A percentile compares a stretch with the other conserved stretches of the same genome.
phyloP scores from a whole-genome alignment of 768 basidiomycete species.

The Boletus coccyginus region DNA sequence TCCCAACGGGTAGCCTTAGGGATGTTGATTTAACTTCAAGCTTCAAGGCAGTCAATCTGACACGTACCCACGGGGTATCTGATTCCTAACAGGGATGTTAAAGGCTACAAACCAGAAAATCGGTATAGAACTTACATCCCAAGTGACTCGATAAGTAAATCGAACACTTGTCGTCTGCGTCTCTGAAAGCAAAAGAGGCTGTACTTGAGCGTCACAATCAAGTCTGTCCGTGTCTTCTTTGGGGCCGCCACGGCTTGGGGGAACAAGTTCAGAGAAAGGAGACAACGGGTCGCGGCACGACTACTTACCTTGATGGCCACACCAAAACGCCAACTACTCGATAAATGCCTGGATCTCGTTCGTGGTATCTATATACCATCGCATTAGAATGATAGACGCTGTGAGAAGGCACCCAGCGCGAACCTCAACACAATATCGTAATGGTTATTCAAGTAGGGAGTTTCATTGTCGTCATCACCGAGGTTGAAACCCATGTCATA shows the following conservation, averaged over 20 bases:
- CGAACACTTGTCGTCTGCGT: constrained; percentile 57
- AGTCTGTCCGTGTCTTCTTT: constrained; percentile 41
- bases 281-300: neutral
- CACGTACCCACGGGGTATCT: constrained; percentile 73
- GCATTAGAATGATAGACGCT: constrained; percentile 3
- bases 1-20: constrained; percentile 92
- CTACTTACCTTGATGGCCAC: constrained; percentile 54
- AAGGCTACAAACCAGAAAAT: neutral
- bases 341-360: constrained; percentile 61
- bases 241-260: constrained; percentile 57
- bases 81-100: constrained; percentile 56
- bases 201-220: constrained; percentile 49
- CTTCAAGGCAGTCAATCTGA: neutral
- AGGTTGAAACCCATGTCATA: constrained; percentile 94
- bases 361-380: constrained; percentile 65
- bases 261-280: constrained; percentile 3
- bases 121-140: constrained; percentile 57
- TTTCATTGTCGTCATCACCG: constrained; percentile 65
- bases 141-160: constrained; percentile 87
- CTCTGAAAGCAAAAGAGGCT: constrained; percentile 62
- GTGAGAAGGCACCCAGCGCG: constrained; percentile 10
- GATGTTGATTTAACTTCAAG: constrained; percentile 9
- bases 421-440: constrained; percentile 83
- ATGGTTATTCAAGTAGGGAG: constrained; percentile 85
- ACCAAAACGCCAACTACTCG: constrained; percentile 93